These are phyloP conservation scores for Albifimbria verrucaria DNA, from an alignment of 2,329 filamentous ascomycete species.

Conservation along the genomic window DNA sequence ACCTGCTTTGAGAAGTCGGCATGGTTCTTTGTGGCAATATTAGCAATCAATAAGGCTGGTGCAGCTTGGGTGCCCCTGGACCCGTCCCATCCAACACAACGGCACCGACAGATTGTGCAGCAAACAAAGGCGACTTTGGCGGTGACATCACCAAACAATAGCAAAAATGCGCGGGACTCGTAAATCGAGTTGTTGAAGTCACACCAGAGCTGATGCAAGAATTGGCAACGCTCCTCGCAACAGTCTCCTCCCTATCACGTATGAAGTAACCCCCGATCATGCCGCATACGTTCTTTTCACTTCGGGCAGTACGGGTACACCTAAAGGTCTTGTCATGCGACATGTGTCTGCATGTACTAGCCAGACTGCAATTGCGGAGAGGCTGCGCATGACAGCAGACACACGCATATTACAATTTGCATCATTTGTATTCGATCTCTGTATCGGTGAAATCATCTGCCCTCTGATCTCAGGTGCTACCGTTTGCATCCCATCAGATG, in stretches of 20 bases:
- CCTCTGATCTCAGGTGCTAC: conserved; percentile 7
- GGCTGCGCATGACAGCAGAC: background rate
- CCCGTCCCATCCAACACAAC: conserved; percentile 5
- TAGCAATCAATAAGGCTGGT: conserved; percentile 10
- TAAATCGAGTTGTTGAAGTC: background rate
- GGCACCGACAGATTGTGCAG: background rate
- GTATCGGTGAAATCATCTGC: conserved; percentile 5
- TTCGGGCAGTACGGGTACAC: conserved; percentile 13
- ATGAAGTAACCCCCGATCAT: conserved; percentile 5
- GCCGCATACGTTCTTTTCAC: conserved; percentile 13
- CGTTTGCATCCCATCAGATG: conserved; percentile 10
- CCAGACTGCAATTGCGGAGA: background rate
- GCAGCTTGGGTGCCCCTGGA: conserved; percentile 7
- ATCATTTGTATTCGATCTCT: conserved; percentile 10
- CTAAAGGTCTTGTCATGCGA: conserved; percentile 14
- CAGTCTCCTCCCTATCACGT: too few species aligned
- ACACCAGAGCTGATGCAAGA: background rate
- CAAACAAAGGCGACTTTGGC: background rate
- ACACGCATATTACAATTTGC: conserved; percentile 9
- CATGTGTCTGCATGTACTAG: conserved; percentile 7
- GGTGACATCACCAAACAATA: background rate
- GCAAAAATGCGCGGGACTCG: background rate
- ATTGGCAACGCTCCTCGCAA: background rate
- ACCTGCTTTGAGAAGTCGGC: conserved; percentile 8
- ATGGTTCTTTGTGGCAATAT: conserved; percentile 5